A percentile compares a stretch with the other conserved stretches of the same genome.
These are phyloP conservation scores for Leptomonas seymouri DNA, from an alignment of 208 protist genomes.

Conservation along the genomic window DNA sequence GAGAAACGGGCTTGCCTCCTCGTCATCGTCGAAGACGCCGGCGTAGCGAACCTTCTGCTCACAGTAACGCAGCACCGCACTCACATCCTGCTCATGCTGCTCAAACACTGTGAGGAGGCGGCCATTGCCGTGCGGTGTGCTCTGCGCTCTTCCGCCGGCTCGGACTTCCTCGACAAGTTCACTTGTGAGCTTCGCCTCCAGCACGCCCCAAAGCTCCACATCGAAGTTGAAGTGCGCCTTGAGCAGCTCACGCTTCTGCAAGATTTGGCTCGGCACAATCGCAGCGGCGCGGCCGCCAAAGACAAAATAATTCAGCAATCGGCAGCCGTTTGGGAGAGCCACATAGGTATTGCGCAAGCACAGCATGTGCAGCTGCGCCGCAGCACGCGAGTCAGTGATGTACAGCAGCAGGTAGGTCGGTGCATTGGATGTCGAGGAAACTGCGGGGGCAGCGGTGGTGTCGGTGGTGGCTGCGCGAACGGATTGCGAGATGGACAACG, in stretches of 20 bases:
- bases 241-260: conserved; percentile 53
- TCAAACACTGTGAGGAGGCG: conserved; percentile 51
- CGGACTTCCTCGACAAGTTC: conserved; percentile 28
- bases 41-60: conserved; percentile 74
- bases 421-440: neutral
- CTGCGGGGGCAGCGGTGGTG: neutral
- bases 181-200: conserved; percentile 36
- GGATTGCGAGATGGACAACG: conserved; percentile 39
- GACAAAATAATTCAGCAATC: conserved; percentile 44
- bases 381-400: conserved; percentile 75
- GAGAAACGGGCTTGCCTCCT: conserved; percentile 76
- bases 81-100: conserved; percentile 52
- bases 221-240: conserved; percentile 66
- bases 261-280: conserved; percentile 45
- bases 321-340: conserved; percentile 49
- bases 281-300: conserved; percentile 38
- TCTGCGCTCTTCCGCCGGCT: conserved; percentile 3
- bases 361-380: conserved; percentile 71
- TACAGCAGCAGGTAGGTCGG: conserved; percentile 42
- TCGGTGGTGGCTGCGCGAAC: conserved; percentile 19
- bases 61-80: conserved; percentile 67
- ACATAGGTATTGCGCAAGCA: conserved; percentile 58
- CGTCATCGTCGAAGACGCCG: conserved; percentile 70
- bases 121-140: neutral
- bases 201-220: conserved; percentile 59